phyloP scores from a whole-genome alignment of 2,329 filamentous ascomycete species.

The Paecilomyces dactylethromorphus region DNA sequence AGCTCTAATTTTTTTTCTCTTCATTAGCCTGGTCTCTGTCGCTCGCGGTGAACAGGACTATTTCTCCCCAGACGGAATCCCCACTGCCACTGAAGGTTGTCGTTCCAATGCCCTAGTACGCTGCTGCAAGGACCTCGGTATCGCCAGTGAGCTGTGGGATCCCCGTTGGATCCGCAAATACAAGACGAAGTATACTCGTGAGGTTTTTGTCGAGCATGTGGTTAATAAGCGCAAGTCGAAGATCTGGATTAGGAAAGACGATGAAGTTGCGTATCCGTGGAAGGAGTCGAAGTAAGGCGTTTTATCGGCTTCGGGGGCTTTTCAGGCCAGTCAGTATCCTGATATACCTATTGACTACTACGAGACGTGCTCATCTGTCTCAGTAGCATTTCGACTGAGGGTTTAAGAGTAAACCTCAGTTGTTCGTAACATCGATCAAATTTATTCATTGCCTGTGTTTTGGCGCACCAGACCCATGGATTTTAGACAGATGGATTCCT shows the following conservation, averaged over 20 bases:
- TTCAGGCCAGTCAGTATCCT: background rate
- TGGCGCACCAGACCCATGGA: background rate
- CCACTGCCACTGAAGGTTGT: slow-evolving; percentile 91
- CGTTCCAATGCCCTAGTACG: slow-evolving; percentile 97
- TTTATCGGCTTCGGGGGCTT: background rate
- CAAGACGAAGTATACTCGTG: slow-evolving; percentile 65
- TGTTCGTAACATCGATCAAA: too few species aligned
- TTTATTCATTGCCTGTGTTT: too few species aligned
- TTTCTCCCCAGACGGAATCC: slow-evolving; percentile 82
- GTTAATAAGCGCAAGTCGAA: slow-evolving; percentile 82
- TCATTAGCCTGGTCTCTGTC: slow-evolving; percentile 72
- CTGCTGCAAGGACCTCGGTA: slow-evolving; percentile 95
- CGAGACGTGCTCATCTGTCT: background rate
- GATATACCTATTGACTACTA: background rate
- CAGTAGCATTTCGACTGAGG: too few species aligned
- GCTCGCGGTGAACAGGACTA: slow-evolving; percentile 93
- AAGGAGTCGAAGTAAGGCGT: slow-evolving; percentile 39
- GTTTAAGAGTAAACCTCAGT: too few species aligned
- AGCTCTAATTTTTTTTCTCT: slow-evolving; percentile 2
- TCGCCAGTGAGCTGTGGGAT: slow-evolving; percentile 95
- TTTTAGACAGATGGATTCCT: background rate
- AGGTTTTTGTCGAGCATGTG: slow-evolving; percentile 85
- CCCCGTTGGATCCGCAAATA: slow-evolving; percentile 82
- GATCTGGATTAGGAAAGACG: slow-evolving; percentile 80
- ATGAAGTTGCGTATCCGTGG: slow-evolving; percentile 60